Evolutionary conservation across 257 asterid species (phyloP), one percentile per base, ranked within the genome.

Genomic region (Penstemon eatonii): DNA sequence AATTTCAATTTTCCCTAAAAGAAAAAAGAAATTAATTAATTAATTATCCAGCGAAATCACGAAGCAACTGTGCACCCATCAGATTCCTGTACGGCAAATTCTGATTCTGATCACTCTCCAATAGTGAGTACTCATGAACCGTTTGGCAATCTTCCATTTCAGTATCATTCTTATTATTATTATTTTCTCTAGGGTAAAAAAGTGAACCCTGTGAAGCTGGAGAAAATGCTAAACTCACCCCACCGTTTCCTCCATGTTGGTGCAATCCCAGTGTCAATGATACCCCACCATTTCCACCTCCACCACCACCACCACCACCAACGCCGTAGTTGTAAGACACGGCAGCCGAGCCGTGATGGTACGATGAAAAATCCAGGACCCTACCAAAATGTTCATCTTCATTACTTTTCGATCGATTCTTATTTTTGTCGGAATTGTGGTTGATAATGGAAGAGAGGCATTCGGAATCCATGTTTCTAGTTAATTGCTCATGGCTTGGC

Each of bases 21-120:
- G 4, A 41, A n/a, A 39, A 13, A 7, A 1, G 33, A 25, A 25
- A 25, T 25, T 2, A 25, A 25, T 25, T 2, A 25, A 25, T 25
- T 25, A 52, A 0, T 50, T 79, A 89, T 8, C 96, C 94, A 53
- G 96, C 97, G 78, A 92, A 76, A 77, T 92, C 98, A 69, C 80
- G 96, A 25, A 92, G 97, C 80, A 92, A 43, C 81, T 90, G 98
- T 44, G 98, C 95, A 4, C 96, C 96, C 95, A 92, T 86, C 89
- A 92, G 66, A 65, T 88, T 88, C 80, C 97, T 77, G 47, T 88
- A 89, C 4, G 91, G 98, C 84, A 88, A 66, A 40, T 69, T 88
- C 85, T 92, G 98, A 52, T 61, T 80, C 65, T 25, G 33, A 25
- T 88, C 95, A n/a, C 81, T 75, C 1, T 88, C 97, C 90, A 90